Evolutionary conservation across 257 asterid species (phyloP).

Genomic region (Penstemon barbatus): DNA sequence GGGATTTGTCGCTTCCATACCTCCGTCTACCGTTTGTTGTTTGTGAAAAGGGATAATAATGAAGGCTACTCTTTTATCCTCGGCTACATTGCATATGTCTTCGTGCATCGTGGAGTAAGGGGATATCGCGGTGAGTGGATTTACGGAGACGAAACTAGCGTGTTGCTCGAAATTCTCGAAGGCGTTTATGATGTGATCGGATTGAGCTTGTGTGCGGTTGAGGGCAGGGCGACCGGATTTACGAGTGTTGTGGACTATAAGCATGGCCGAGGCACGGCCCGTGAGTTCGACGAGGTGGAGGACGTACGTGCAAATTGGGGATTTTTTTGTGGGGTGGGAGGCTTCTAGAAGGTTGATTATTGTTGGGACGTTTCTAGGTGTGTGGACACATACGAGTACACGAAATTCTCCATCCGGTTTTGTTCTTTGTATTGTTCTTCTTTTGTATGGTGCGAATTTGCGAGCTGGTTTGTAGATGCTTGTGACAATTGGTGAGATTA

Average conservation of each 20-base stretch:
- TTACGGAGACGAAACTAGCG: constrained; percentile 52
- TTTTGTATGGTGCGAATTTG: constrained; percentile 56
- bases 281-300: constrained; percentile 94
- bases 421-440: constrained; percentile 61
- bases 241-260: constrained; percentile 73
- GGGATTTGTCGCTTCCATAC: constrained; percentile 79
- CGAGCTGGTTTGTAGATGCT: constrained; percentile 66
- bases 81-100: constrained; percentile 74
- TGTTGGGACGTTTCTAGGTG: constrained; percentile 84
- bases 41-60: constrained; percentile 84
- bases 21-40: constrained; percentile 95
- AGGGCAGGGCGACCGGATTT: constrained; percentile 63
- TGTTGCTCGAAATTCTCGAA: constrained; percentile 85
- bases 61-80: constrained; percentile 74
- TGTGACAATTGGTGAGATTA: constrained; percentile 67
- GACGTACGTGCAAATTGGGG: constrained; percentile 69
- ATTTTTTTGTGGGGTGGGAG: constrained; percentile 66
- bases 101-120: constrained; percentile 97
- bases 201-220: constrained; percentile 83
- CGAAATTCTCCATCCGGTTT: constrained; percentile 73
- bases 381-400: constrained; percentile 65
- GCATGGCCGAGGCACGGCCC: constrained; percentile 94
- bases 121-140: constrained; percentile 81
- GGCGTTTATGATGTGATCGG: constrained; percentile 85
- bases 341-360: constrained; percentile 85